Evolutionary conservation across 495 filamentous ascomycete species (phyloP), one percentile per base, ranked within the genome.

Genomic region (Amniculicola lignicola): DNA sequence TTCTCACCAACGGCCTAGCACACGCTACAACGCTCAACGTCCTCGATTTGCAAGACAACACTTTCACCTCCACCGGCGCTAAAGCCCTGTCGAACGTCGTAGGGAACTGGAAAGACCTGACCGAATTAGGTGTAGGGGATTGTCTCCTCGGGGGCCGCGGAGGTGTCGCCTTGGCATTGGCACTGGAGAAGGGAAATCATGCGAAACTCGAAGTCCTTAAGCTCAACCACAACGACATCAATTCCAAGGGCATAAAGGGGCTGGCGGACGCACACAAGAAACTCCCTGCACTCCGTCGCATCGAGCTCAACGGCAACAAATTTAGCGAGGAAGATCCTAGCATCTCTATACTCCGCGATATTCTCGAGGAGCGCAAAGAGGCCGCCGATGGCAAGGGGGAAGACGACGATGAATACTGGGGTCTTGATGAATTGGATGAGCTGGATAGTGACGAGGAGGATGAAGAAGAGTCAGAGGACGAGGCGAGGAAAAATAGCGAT

Each of bases 221-320:
- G 54, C 70, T 96, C 54, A 92, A 97, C 70, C 97, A 88, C 78
- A 95, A 96, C 76, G 93, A 98, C 53, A 90, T 98, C 63, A 87
- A 85, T 39, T 71, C 83, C 0, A 76, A 79, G 51, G 84, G 85
- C 31, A 71, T 96, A 33, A 82, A 86, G 68, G 79, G 77, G 4
- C 73, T 98, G 42, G 76, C 82, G 18, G 73, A 79, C 24, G 70
- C 81, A 12, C 79, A 82, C 67, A 74, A 76, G 14, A 74, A 76
- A 7, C 75, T 96, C n/a, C 87, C 85, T 0, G 75, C 76, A 21
- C 72, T 96, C 56, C 82, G 82, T 70, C 84, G 89, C 59, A 81
- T 96, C 54, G 93, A 98, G 69, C 74, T 98, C 55, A 97, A 98
- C 69, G 93, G 93, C 33, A 98, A 98, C 75, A 91, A 87, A 63